Percentiles rank a stretch among this genome's conserved stretches.
phyloP scores from a whole-genome alignment of 2,329 filamentous ascomycete genomes.

The Tolypocladium capitatum region DNA sequence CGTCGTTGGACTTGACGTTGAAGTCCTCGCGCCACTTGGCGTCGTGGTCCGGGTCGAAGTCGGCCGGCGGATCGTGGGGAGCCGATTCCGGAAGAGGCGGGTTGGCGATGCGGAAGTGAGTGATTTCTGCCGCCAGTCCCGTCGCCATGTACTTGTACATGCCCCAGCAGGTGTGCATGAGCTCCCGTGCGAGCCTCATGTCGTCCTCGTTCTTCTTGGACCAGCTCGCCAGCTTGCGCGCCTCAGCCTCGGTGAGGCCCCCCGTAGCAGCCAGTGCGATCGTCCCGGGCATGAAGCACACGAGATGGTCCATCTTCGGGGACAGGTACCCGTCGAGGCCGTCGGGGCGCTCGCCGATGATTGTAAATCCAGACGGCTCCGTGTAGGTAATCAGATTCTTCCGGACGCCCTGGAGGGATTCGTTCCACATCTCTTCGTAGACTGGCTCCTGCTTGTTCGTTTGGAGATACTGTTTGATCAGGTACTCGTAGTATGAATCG shows the following conservation, averaged over 20 bases:
- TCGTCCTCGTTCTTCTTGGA: constrained; percentile 69
- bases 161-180: constrained; percentile 96
- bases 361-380: constrained; percentile 64
- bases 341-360: constrained; percentile 71
- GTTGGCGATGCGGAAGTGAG: constrained; percentile 67
- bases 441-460: constrained; percentile 75
- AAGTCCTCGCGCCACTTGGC: constrained; percentile 67
- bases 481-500: constrained; percentile 97
- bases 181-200: constrained; percentile 72
- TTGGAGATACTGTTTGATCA: constrained; percentile 96
- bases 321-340: constrained; percentile 55
- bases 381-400: constrained; percentile 91
- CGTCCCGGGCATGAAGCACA: constrained; percentile 94
- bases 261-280: constrained; percentile 81
- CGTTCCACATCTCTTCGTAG: constrained; percentile 88
- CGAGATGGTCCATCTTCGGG: constrained; percentile 95
- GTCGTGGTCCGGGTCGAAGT: constrained; percentile 36
- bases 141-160: constrained; percentile 90
- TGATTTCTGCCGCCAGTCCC: constrained; percentile 88
- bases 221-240: constrained; percentile 62
- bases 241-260: constrained; percentile 61
- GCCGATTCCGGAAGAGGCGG: constrained; percentile 49
- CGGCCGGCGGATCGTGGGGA: constrained; percentile 31
- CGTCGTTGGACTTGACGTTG: constrained; percentile 65
- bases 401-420: constrained; percentile 71